Evolutionary conservation across 345 rosid genomes (phyloP).

Genomic region (Acer campestre): DNA sequence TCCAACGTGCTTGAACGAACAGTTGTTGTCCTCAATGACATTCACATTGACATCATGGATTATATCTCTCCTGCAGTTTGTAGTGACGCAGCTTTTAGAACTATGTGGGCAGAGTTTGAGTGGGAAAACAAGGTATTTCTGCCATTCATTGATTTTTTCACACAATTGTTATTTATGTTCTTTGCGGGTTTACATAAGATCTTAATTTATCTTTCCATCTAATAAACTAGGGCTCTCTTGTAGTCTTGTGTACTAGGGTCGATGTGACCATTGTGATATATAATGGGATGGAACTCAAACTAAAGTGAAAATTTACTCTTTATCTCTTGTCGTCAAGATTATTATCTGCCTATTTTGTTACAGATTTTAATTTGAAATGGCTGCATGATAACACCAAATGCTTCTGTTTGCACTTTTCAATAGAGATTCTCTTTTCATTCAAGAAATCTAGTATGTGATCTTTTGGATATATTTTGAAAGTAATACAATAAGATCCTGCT

Average conservation of each 20-base stretch:
- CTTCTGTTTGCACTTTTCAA: background rate
- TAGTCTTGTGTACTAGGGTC: background rate
- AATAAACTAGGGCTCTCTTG: background rate
- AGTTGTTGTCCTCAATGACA: conserved; percentile 91
- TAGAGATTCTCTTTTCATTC: background rate
- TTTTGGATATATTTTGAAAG: background rate
- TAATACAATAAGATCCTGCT: background rate
- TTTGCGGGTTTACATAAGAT: background rate
- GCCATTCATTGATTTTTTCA: background rate
- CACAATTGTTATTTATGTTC: background rate
- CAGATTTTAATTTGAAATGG: background rate
- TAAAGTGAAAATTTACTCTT: background rate
- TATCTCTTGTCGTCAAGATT: background rate
- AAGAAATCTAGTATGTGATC: background rate
- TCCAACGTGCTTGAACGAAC: conserved; percentile 87
- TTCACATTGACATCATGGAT: conserved; percentile 96
- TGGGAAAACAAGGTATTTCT: conserved; percentile 94
- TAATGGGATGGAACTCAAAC: background rate
- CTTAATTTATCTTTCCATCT: background rate
- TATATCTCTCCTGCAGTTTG: conserved; percentile 95
- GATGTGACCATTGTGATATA: background rate
- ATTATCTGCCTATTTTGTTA: background rate
- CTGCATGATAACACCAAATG: background rate
- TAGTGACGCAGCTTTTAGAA: conserved; percentile 84
- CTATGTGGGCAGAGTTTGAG: conserved; percentile 99